phyloP scores from a whole-genome alignment of 1,284 basidiomycete genomes.

The Heterobasidion annosum region DNA sequence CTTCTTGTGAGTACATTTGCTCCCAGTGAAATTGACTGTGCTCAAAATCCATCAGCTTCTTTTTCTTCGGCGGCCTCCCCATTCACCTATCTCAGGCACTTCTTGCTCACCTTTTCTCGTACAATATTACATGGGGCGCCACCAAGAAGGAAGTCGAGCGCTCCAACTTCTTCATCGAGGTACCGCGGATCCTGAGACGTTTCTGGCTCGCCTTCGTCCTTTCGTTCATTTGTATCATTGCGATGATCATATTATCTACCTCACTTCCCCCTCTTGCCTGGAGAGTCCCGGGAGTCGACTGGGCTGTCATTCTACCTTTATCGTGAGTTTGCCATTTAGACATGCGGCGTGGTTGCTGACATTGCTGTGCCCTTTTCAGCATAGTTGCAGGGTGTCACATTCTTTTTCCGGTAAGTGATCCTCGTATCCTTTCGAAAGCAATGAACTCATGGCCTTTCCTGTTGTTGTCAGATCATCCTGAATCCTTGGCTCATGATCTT shows the following conservation, averaged over 20 bases:
- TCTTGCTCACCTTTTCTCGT: constrained; percentile 75
- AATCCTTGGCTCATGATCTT: constrained; percentile 74
- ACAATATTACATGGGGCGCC: constrained; percentile 77
- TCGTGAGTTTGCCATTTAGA: constrained; percentile 30
- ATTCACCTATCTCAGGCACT: constrained; percentile 69
- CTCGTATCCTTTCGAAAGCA: constrained; percentile 1
- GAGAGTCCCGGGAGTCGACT: constrained; percentile 48
- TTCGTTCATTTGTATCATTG: constrained; percentile 34
- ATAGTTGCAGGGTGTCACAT: constrained; percentile 57
- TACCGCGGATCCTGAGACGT: constrained; percentile 71
- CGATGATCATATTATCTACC: constrained; percentile 48
- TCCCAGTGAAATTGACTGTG: constrained; percentile 2
- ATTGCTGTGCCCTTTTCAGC: constrained; percentile 19
- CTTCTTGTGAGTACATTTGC: constrained; percentile 55
- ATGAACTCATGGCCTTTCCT: neutral
- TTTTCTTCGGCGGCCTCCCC: constrained; percentile 77
- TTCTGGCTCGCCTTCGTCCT: constrained; percentile 61
- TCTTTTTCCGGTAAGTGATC: constrained; percentile 50
- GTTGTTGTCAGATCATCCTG: constrained; percentile 45
- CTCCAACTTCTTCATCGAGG: constrained; percentile 84
- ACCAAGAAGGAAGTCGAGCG: constrained; percentile 76
- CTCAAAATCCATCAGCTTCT: constrained; percentile 43
- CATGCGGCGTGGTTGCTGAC: neutral
- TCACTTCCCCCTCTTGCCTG: constrained; percentile 48
- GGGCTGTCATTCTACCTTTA: constrained; percentile 66